phyloP scores from a whole-genome alignment of 768 basidiomycete genomes.

The Leccinum barrowsii region DNA sequence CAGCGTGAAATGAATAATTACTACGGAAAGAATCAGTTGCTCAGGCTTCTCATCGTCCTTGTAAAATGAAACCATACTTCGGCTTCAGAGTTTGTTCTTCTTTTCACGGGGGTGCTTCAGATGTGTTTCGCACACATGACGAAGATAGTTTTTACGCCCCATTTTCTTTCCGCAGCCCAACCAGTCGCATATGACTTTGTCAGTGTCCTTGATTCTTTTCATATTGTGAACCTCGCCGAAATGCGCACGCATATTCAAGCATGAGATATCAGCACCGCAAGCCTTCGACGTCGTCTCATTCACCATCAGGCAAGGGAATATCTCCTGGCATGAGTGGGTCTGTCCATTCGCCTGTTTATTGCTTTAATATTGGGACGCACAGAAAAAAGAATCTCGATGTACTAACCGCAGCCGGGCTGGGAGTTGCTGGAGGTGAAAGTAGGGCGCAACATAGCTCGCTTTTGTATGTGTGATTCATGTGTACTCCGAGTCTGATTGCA shows the following conservation, averaged over 20 bases:
- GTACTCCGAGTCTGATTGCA: no score
- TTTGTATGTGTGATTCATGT: neutral
- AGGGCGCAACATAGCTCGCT: neutral
- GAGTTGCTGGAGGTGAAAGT: no score
- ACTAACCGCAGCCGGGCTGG: no score
- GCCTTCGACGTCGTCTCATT: no score
- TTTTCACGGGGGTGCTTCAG: neutral
- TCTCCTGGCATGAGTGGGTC: neutral
- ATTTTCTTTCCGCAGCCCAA: accelerated
- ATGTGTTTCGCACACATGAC: neutral
- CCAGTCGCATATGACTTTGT: neutral
- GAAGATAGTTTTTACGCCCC: neutral
- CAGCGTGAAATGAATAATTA: neutral
- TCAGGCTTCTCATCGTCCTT: neutral
- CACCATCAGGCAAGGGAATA: neutral
- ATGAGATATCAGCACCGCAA: neutral
- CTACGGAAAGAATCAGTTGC: neutral
- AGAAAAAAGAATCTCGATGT: neutral
- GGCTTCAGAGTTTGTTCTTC: neutral
- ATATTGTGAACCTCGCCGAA: neutral
- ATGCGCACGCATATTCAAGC: neutral
- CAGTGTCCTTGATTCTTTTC: accelerated
- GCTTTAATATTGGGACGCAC: neutral
- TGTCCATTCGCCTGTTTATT: neutral
- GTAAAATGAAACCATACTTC: neutral